Percentiles rank a stretch among this genome's conserved stretches.
Evolutionary conservation across 2,329 filamentous ascomycete genomes (phyloP).

Genomic region (Cladosporium cucumerinum): DNA sequence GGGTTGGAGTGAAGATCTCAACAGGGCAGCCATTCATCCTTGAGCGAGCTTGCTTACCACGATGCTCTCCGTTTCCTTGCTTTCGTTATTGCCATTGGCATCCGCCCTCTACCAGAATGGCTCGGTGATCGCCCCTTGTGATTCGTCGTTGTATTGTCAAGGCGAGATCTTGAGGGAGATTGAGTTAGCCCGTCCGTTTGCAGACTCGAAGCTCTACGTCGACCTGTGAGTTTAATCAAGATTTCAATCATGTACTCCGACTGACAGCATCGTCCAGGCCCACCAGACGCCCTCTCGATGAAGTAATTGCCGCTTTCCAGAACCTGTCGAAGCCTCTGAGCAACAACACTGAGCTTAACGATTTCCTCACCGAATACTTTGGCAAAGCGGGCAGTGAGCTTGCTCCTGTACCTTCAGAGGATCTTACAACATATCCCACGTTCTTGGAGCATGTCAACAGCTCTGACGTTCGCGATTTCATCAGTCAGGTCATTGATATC

Average conservation of each 20-base stretch:
- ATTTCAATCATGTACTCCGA: neutral
- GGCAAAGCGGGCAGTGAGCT: conserved; percentile 62
- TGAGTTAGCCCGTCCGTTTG: conserved; percentile 61
- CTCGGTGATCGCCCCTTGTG: conserved; percentile 60
- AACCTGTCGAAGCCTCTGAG: conserved; percentile 58
- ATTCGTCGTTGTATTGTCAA: conserved; percentile 65
- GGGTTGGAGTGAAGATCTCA: neutral
- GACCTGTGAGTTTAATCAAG: conserved; percentile 40
- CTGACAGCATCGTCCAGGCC: conserved; percentile 45
- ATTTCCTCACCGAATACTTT: conserved; percentile 63
- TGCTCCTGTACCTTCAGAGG: conserved; percentile 48
- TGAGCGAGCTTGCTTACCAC: neutral
- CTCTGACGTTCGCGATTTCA: conserved; percentile 58
- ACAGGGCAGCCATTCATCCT: neutral
- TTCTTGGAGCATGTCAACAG: conserved; percentile 59
- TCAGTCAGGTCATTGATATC: conserved; percentile 62
- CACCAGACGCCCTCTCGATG: conserved; percentile 55
- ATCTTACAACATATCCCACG: conserved; percentile 54
- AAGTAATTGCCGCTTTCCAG: conserved; percentile 61
- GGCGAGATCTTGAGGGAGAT: conserved; percentile 62
- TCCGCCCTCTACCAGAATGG: conserved; percentile 58
- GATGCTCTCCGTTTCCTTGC: conserved; percentile 10
- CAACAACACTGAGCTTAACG: conserved; percentile 61
- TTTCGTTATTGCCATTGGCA: conserved; percentile 16
- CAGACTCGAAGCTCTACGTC: conserved; percentile 68